Evolutionary conservation across 148 eudicot genomes (phyloP).

Genomic region (Nepenthes mirabilis): DNA sequence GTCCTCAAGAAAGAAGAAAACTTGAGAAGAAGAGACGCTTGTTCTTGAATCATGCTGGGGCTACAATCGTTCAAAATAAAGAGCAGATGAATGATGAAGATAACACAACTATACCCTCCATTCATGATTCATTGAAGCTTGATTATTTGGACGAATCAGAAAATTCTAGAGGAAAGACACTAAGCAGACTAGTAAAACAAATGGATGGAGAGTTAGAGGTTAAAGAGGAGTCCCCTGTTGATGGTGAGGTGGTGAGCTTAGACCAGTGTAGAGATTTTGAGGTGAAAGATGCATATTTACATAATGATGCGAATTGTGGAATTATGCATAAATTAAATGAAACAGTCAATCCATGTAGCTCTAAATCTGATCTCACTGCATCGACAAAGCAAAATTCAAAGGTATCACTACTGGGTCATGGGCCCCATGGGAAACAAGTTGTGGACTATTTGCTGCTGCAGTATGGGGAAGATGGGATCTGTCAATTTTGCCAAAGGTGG

Average conservation of each 20-base stretch:
- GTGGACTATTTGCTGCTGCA: slow-evolving; percentile 52
- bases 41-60: slow-evolving; percentile 22
- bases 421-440: slow-evolving; percentile 93
- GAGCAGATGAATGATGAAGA: slow-evolving; percentile 8
- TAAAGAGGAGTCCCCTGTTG: slow-evolving; percentile 2
- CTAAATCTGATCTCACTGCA: slow-evolving; percentile 9
- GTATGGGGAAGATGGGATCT: slow-evolving; percentile 83
- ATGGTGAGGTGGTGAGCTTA: neutral
- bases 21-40: slow-evolving; percentile 54
- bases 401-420: slow-evolving; percentile 84
- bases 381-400: slow-evolving; percentile 37
- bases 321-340: slow-evolving; percentile 13
- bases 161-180: slow-evolving; percentile 13
- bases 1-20: slow-evolving; percentile 69
- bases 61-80: slow-evolving; percentile 9
- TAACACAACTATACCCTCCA: neutral
- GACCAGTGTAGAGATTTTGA: neutral
- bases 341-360: slow-evolving; percentile 5
- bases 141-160: slow-evolving; percentile 7
- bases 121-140: slow-evolving; percentile 4
- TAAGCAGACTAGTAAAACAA: slow-evolving; percentile 13
- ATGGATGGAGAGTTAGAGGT: slow-evolving; percentile 12
- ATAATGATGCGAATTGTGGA: slow-evolving; percentile 8
- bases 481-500: slow-evolving; percentile 90
- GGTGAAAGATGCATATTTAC: neutral